Evolutionary conservation across 2,329 filamentous ascomycete species (phyloP), one percentile per base, ranked within the genome.

Genomic region (Sclerotinia trifoliorum): DNA sequence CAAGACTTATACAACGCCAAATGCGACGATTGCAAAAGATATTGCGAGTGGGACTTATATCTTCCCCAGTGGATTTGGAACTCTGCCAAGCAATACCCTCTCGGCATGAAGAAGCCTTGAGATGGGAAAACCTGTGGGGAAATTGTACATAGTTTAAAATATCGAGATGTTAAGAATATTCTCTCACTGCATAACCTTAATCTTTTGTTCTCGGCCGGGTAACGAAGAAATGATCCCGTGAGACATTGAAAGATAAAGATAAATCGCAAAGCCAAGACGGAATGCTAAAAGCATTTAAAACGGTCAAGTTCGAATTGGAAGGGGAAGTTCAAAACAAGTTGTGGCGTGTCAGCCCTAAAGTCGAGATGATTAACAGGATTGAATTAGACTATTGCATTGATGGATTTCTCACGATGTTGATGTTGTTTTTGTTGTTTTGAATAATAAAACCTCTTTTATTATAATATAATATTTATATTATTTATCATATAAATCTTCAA

Each of bases 41-140:
- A 35, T 63, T 35, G 46, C 48, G 5, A 42, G 19, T 32, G 57
- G 65, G 6, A 63, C 24, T 44, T 67, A 67, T 8, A 55, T 67
- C 10, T 54, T 46, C 2, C 65, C 65, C 1, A 46, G 35, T 32
- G 65, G 65, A 15, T 67, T 67, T 48, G 65, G 65, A 29, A 67
- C 57, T 35, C 15, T 67, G 26, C 21, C 57, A 17, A 67, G 55
- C 11, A 67, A 67, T 19, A 67, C 65, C 6, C 42, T 67, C 15
- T 19, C 64, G 17, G n/a, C 48, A 51, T 62, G 13, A 24, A 29
- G 21, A 8, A 2, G 4, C 7, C 11, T 6, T 17, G 21, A 17
- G 26, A 46, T 48, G 42, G 11, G 15, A n/a, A 32, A 2, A 7
- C 21, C 19, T 1, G 3, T 21, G 5, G 29, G 39, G 5, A 21